Evolutionary conservation across 2,329 filamentous ascomycete species (phyloP).

Genomic region (Neofusicoccum laricinum): DNA sequence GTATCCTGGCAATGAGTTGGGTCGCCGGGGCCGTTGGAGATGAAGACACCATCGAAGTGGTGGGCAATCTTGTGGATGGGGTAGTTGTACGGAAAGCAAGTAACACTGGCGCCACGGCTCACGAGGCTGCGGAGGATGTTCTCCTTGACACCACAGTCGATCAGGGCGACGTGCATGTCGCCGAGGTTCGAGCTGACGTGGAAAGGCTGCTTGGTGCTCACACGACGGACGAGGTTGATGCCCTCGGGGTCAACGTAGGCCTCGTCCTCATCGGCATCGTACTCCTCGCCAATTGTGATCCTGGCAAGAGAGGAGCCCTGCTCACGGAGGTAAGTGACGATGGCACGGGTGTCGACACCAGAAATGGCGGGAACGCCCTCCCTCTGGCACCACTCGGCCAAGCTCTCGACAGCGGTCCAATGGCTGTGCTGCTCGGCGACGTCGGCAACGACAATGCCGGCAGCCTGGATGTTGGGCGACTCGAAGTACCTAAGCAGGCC

Average conservation of each 20-base stretch:
- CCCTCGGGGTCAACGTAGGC: conserved; percentile 91
- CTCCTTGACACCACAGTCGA: conserved; percentile 99
- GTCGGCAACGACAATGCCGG: conserved; percentile 92
- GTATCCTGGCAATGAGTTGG: conserved; percentile 95
- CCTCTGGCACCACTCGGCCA: conserved; percentile 90
- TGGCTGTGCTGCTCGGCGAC: conserved; percentile 93
- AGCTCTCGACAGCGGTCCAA: conserved; percentile 95
- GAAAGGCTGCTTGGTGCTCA: conserved; percentile 98
- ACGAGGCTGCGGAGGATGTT: conserved; percentile 97
- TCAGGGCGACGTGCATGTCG: conserved; percentile 84
- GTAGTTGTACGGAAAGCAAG: conserved; percentile 94
- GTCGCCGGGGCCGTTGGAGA: conserved; percentile 97
- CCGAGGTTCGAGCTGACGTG: conserved; percentile 83
- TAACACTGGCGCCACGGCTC: conserved; percentile 85
- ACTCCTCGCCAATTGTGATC: conserved; percentile 94
- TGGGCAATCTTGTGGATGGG: conserved; percentile 97
- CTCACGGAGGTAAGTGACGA: conserved; percentile 94
- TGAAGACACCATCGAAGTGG: conserved; percentile 98
- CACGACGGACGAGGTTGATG: conserved; percentile 93
- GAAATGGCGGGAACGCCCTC: conserved; percentile 96
- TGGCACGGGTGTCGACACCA: conserved; percentile 93
- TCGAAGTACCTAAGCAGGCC: conserved; percentile 97
- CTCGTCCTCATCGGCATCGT: conserved; percentile 97
- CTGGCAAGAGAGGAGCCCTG: conserved; percentile 93
- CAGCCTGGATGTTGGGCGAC: conserved; percentile 94